Base-by-base conservation (phyloP, 805 yeast genomes). In the Priceomyces castillae region DNA sequence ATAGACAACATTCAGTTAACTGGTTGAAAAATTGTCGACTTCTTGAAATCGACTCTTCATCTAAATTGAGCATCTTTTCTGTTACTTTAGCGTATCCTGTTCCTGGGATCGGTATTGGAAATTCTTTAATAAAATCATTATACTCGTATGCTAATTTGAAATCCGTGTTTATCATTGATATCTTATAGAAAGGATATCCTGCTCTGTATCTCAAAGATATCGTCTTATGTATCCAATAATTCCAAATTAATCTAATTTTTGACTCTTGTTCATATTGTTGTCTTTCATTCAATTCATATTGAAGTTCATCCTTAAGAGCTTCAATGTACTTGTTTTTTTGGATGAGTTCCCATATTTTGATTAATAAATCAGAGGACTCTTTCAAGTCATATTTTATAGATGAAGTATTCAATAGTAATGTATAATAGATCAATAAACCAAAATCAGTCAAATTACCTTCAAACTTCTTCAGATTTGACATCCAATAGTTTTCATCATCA, bases 401-500 rank as follows among this genome's bases (percentile, higher is more conserved):
- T 4, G 48, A 40, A 1, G 53, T 46, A 12, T 53, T 56, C 7
- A 52, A 40, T 12, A 52, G 34, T 40, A 63, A 49, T n/a, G 49
- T 41, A 28, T 49, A 56, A 23, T 58, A 50, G 12, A 59, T 37
- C 6, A 62, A 38, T 51, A 61, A 53, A 7, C 64, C 66, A 28
- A 61, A 48, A 17, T 58, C 58, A 37, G 57, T 57, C 23, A 62
- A 53, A 26, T 51, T 49, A 45, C 62, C 65, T 61, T 58, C 54
- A 42, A 41, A 50, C 34, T 51, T 51, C 41, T 46, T 46, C 23
- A 50, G 51, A 2, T 48, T 49, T 14, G 39, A 42, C 12, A 61
- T 40, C 67, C 68, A 63, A 31, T 42, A 42, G 3, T 39, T 22
- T 30, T 62, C 64, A 34, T 50, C 51, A 15, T 22, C 26, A 11